Conservation (phyloP, 177 flowering plant genomes). For the Vitis hybrid region DNA sequence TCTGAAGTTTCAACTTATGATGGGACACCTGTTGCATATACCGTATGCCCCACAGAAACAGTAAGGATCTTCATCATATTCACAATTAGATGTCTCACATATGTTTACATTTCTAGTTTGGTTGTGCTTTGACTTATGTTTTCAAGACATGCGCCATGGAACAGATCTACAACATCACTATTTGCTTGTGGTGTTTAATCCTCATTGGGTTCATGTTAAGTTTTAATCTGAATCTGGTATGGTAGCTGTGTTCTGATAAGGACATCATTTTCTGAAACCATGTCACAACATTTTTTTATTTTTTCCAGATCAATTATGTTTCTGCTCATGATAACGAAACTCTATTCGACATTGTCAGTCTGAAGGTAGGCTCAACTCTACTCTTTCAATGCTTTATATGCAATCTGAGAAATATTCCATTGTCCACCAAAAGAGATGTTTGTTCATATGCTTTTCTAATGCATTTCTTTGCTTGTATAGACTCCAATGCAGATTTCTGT, state of each 20-base stretch:
- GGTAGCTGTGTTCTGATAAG: background rate
- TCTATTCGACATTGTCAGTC: constrained; percentile 76
- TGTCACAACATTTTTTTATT: constrained; percentile 1
- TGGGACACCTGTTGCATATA: constrained; percentile 76
- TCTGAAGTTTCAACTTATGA: constrained; percentile 69
- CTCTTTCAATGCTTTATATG: background rate
- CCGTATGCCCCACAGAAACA: constrained; percentile 73
- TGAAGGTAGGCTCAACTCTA: constrained; percentile 61
- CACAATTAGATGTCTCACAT: background rate
- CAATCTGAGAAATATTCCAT: background rate
- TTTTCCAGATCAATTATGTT: constrained; percentile 78
- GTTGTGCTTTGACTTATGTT: background rate
- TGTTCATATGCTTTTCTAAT: background rate
- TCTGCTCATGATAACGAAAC: constrained; percentile 99
- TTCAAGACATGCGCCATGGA: background rate
- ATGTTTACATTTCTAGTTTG: background rate
- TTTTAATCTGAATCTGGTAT: background rate
- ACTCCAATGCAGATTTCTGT: constrained; percentile 63
- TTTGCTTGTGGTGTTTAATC: background rate
- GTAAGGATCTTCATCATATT: constrained; percentile 34
- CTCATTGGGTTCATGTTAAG: no score
- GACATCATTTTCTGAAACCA: background rate
- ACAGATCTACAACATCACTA: background rate
- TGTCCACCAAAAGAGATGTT: background rate
- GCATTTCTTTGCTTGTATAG: constrained; percentile 29